A percentile compares a stretch with the other conserved stretches of the same genome.
Conservation (phyloP, 78 protist species). For the Isochrysis galbana region DNA sequence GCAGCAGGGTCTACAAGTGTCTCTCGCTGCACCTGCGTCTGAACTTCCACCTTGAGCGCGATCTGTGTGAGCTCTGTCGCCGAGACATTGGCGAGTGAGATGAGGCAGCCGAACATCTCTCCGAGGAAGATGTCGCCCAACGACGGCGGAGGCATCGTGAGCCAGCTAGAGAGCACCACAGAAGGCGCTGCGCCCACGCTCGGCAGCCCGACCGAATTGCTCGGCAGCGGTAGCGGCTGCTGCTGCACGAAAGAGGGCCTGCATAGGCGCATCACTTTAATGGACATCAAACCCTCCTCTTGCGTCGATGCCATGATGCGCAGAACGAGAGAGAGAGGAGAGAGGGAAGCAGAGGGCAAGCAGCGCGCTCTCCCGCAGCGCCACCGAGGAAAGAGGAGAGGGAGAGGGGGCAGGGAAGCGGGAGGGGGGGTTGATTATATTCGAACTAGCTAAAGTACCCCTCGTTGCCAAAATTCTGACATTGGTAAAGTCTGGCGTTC, state of each 20-base stretch:
- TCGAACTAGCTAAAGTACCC: no score
- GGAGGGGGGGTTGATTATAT: no score
- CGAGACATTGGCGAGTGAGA: not conserved
- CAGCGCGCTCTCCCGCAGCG: no score
- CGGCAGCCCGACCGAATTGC: not conserved
- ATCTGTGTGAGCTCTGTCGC: not conserved
- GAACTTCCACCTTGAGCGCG: slow-evolving; percentile 16
- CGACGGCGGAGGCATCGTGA: not conserved
- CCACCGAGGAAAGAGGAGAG: no score
- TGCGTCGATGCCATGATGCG: no score
- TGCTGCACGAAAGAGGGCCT: not conserved
- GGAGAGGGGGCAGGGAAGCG: no score
- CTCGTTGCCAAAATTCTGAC: no score
- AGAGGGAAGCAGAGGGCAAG: no score
- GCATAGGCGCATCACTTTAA: not conserved
- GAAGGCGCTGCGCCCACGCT: no score
- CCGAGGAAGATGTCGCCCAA: slow-evolving; percentile 31
- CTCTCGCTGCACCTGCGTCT: not conserved
- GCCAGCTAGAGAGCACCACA: not conserved
- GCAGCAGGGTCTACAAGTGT: not conserved
- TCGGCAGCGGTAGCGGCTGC: not conserved
- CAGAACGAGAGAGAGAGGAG: no score
- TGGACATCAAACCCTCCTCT: not conserved
- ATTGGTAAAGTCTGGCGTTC: no score
- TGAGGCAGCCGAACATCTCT: not conserved